phyloP scores from a whole-genome alignment of 2,329 filamentous ascomycete species.

The Aspergillus fijiensis region DNA sequence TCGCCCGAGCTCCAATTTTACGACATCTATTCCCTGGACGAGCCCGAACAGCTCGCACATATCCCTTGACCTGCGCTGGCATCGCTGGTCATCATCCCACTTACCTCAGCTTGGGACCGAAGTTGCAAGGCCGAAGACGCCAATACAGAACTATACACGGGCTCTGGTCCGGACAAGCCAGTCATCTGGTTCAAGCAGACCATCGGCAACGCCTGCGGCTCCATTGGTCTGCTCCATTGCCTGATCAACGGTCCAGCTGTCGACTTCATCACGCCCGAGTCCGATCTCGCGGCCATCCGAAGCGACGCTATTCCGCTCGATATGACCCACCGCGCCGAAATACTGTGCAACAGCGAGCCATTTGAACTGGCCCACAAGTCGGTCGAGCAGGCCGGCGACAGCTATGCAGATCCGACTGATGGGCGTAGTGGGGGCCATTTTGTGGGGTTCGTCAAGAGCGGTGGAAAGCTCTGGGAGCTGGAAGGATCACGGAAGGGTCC shows the following conservation, averaged over 20 bases:
- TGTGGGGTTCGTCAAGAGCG: slow-evolving; percentile 35
- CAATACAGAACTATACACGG: slow-evolving; percentile 39
- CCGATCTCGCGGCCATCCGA: slow-evolving; percentile 48
- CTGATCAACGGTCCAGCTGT: slow-evolving; percentile 51
- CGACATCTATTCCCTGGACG: slow-evolving; percentile 10
- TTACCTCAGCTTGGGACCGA: slow-evolving; percentile 7
- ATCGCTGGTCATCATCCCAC: slow-evolving; percentile 7
- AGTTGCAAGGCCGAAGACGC: slow-evolving; percentile 2
- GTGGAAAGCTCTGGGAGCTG: slow-evolving; percentile 37
- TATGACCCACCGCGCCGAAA: slow-evolving; percentile 48
- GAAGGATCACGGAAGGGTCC: slow-evolving; percentile 35
- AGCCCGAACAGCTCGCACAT: slow-evolving; percentile 7
- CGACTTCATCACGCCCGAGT: slow-evolving; percentile 43
- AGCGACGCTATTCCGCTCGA: slow-evolving; percentile 45
- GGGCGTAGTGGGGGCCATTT: slow-evolving; percentile 25
- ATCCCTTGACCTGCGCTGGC: slow-evolving; percentile 7
- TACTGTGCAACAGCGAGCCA: slow-evolving; percentile 48
- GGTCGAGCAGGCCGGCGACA: slow-evolving; percentile 7
- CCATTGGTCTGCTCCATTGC: slow-evolving; percentile 58
- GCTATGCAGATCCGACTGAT: slow-evolving; percentile 1
- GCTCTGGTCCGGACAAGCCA: slow-evolving; percentile 50
- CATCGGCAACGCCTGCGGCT: slow-evolving; percentile 58
- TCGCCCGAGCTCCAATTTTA: slow-evolving; percentile 11
- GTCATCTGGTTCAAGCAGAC: slow-evolving; percentile 61
- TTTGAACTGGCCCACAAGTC: slow-evolving; percentile 27